A percentile compares a stretch with the other conserved stretches of the same genome.
Conservation (phyloP, 306 rosid genomes). For the Vigna reflexopilosa region DNA sequence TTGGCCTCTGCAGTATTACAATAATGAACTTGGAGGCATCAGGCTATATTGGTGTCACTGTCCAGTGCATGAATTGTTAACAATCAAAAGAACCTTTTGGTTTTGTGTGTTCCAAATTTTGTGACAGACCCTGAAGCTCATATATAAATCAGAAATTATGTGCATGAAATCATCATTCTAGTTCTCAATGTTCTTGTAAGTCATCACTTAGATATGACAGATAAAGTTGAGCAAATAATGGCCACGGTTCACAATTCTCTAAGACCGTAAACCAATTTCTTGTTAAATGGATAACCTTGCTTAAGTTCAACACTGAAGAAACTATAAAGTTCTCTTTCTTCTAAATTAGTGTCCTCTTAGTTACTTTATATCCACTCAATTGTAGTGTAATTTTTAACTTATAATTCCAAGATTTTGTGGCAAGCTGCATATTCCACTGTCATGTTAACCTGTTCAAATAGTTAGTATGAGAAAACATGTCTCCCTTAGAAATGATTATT, state of each 20-base stretch:
- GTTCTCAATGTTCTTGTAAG: slow-evolving; percentile 1
- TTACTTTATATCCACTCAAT: slow-evolving; percentile 15
- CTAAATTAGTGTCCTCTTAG: neutral
- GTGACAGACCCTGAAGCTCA: neutral
- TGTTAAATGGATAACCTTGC: neutral
- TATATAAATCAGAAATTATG: neutral
- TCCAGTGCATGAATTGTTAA: neutral
- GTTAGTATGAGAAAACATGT: slow-evolving; percentile 34
- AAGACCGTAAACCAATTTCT: neutral
- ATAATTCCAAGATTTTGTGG: slow-evolving; percentile 16
- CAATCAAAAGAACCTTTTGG: neutral
- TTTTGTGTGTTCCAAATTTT: neutral
- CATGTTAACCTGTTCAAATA: neutral
- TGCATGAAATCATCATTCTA: neutral
- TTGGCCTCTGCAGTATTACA: slow-evolving; percentile 9
- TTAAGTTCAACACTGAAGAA: neutral
- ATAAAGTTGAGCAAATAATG: neutral
- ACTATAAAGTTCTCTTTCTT: slow-evolving; percentile 26
- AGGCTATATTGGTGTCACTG: neutral
- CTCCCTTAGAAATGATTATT: slow-evolving; percentile 35
- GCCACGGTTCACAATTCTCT: neutral
- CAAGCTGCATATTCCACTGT: slow-evolving; percentile 2
- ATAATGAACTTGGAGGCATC: neutral
- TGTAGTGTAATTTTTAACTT: neutral
- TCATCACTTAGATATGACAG: neutral